These are phyloP conservation scores for Paralagenidium karlingii DNA, from an alignment of 352 stramenopile genomes.

Conservation along the genomic window DNA sequence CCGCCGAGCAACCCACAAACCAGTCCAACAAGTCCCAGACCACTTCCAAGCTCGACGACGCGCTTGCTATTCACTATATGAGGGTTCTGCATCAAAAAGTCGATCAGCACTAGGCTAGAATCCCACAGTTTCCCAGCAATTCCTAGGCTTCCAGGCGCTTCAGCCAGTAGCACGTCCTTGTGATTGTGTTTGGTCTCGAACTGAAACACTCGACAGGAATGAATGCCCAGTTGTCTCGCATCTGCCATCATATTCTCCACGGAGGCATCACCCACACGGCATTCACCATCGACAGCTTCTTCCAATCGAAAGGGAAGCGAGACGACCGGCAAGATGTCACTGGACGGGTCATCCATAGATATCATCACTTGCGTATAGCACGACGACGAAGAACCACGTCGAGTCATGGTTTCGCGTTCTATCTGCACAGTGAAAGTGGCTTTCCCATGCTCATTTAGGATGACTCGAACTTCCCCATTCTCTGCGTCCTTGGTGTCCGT, in stretches of 20 bases:
- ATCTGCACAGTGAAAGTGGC: too few species aligned
- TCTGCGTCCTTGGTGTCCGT: too few species aligned
- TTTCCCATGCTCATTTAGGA: too few species aligned
- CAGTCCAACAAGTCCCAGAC: constrained; percentile 61
- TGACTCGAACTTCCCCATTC: too few species aligned
- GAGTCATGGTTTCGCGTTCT: too few species aligned
- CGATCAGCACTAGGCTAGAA: constrained; percentile 59
- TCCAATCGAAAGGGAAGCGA: constrained; percentile 56
- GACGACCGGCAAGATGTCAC: constrained; percentile 50
- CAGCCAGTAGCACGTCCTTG: constrained; percentile 51
- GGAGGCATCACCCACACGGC: constrained; percentile 8
- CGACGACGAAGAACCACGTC: too few species aligned
- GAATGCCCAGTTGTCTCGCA: constrained; percentile 28
- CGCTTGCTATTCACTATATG: constrained; percentile 23
- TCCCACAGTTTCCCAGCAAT: constrained; percentile 81
- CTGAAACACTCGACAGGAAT: constrained; percentile 55
- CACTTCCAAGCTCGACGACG: constrained; percentile 64
- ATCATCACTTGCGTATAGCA: too few species aligned
- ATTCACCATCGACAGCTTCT: too few species aligned
- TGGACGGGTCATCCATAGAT: too few species aligned
- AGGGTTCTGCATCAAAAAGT: constrained; percentile 28
- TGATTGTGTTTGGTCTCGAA: too few species aligned
- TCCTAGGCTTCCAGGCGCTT: constrained; percentile 57
- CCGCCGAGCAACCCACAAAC: constrained; percentile 52
- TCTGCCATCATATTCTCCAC: constrained; percentile 7